Percentiles rank a stretch among this genome's conserved stretches.
phyloP scores from a whole-genome alignment of 495 filamentous ascomycete genomes.

The Terfezia claveryi region DNA sequence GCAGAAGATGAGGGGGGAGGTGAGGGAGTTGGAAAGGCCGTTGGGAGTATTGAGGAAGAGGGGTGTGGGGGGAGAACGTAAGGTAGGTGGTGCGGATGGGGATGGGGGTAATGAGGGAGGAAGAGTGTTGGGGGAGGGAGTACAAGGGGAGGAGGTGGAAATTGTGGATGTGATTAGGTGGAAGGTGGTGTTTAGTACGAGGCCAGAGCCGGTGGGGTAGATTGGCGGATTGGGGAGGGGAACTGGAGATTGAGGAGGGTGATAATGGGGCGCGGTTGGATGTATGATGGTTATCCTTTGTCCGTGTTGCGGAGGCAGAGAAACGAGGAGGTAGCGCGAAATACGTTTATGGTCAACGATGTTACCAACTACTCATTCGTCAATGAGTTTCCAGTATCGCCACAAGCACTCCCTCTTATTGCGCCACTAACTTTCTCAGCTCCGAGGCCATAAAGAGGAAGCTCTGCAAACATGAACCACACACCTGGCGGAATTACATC shows the following conservation, averaged over 20 bases:
- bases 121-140: conserved; percentile 3
- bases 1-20: conserved; percentile 74
- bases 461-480: no score
- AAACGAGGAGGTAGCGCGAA: no score
- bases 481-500: no score
- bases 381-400: no score
- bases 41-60: conserved; percentile 51
- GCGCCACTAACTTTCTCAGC: no score
- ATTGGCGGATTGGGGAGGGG: neutral
- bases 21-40: conserved; percentile 60
- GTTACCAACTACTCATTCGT: no score
- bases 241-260: neutral
- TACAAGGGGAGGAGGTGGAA: conserved; percentile 6
- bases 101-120: neutral
- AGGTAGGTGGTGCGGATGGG: conserved; percentile 1
- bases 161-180: conserved; percentile 73
- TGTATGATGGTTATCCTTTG: neutral
- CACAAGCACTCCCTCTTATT: no score
- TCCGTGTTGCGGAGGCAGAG: no score
- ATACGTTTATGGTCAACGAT: no score
- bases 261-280: neutral
- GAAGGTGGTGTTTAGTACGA: conserved; percentile 66
- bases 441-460: no score
- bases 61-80: neutral
- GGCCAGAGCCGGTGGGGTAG: conserved; percentile 62